Evolutionary conservation across 2,329 filamentous ascomycete genomes (phyloP).

Genomic region (Elsinoe ampelina): DNA sequence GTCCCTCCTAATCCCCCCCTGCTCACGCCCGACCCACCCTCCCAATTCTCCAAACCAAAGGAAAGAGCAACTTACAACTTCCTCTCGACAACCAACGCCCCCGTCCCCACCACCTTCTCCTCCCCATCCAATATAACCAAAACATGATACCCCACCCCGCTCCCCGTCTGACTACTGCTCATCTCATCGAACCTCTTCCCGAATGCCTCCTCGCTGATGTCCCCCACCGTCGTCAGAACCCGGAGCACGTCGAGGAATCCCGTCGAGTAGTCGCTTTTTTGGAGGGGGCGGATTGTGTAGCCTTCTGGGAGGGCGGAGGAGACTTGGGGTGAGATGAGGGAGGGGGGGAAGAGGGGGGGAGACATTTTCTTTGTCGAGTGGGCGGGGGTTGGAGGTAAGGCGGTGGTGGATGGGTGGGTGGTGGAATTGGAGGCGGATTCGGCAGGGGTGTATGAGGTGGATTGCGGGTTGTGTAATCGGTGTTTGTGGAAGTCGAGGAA

Average conservation of each 20-base stretch:
- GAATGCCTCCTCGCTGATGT: conserved; percentile 67
- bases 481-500: not conserved
- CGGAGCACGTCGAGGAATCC: conserved; percentile 88
- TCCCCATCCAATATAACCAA: conserved; percentile 72
- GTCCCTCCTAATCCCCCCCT: not conserved
- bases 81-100: conserved; percentile 80
- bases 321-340: conserved; percentile 70
- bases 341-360: conserved; percentile 25
- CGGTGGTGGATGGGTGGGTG: not conserved
- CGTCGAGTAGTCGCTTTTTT: conserved; percentile 63
- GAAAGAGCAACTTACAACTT: conserved; percentile 60
- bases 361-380: not conserved
- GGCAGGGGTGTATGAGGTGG: not conserved
- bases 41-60: not conserved
- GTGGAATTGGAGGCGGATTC: not conserved
- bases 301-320: conserved; percentile 63
- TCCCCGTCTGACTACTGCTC: conserved; percentile 29
- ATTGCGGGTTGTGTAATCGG: not conserved
- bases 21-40: too few species aligned
- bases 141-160: conserved; percentile 72
- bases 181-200: conserved; percentile 77
- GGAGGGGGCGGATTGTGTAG: conserved; percentile 74
- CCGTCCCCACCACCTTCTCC: conserved; percentile 73
- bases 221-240: conserved; percentile 86
- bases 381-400: too few species aligned